Conservation (phyloP, 148 eudicot species). For the Chenopodium quinoa region DNA sequence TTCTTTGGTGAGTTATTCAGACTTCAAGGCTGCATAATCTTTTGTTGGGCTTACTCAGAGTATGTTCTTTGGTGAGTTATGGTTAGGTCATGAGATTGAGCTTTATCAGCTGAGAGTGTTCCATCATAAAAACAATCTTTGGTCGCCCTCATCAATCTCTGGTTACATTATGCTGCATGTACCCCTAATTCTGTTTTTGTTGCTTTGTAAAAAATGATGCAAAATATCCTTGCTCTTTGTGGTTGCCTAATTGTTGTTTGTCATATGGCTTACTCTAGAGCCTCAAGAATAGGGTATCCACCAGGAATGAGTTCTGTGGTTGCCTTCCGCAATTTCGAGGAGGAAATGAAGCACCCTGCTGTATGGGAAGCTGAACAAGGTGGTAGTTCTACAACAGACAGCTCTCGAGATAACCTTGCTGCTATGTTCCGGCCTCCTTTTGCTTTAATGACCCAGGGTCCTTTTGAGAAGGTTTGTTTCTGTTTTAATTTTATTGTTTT, state of each 20-base stretch:
- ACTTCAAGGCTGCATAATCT: neutral
- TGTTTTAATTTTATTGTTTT: neutral
- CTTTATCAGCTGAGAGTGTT: neutral
- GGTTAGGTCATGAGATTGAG: neutral
- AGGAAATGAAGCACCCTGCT: slow-evolving; percentile 68
- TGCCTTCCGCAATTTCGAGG: slow-evolving; percentile 90
- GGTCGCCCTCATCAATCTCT: neutral
- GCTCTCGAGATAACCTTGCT: slow-evolving; percentile 81
- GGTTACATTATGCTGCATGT: neutral
- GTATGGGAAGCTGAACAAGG: slow-evolving; percentile 79
- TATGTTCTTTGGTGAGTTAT: neutral
- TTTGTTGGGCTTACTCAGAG: neutral
- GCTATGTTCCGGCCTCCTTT: slow-evolving; percentile 90
- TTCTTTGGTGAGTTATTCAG: neutral
- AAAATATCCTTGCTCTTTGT: neutral
- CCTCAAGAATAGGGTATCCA: slow-evolving; percentile 49
- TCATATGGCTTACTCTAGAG: slow-evolving; percentile 31
- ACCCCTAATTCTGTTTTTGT: neutral
- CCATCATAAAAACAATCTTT: neutral
- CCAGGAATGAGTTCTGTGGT: slow-evolving; percentile 58
- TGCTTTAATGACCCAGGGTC: slow-evolving; percentile 73
- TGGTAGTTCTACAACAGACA: slow-evolving; percentile 57
- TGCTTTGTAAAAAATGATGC: neutral
- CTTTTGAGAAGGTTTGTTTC: slow-evolving; percentile 77
- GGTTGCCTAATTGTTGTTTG: slow-evolving; percentile 10